phyloP scores from a whole-genome alignment of 352 stramenopile species.

The Phytophthora vignae region DNA sequence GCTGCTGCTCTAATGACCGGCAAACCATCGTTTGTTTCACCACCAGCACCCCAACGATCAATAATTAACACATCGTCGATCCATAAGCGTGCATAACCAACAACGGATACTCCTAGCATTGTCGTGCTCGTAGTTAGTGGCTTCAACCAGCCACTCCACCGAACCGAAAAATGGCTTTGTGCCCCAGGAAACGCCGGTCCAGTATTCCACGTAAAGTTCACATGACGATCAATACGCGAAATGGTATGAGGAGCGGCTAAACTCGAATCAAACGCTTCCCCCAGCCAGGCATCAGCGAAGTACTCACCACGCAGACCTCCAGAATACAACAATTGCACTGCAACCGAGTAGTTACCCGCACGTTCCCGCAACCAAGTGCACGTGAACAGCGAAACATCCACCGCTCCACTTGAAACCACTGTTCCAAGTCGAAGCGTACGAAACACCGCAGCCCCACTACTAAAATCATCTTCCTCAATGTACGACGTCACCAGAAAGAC shows the following conservation, averaged over 20 bases:
- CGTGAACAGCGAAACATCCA: conserved; percentile 28
- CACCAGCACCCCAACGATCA: conserved; percentile 62
- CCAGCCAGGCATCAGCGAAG: conserved; percentile 70
- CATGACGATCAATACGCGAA: conserved; percentile 62
- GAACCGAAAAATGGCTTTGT: conserved; percentile 64
- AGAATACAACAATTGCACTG: conserved; percentile 64
- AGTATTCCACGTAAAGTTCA: conserved; percentile 81
- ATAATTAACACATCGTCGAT: conserved; percentile 68
- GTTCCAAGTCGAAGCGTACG: conserved; percentile 23
- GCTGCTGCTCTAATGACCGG: conserved; percentile 24
- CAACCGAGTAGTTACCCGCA: conserved; percentile 58
- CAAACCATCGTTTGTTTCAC: conserved; percentile 28
- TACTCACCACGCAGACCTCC: conserved; percentile 74
- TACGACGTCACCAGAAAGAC: conserved; percentile 35
- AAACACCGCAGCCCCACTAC: conserved; percentile 19
- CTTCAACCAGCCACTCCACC: conserved; percentile 77
- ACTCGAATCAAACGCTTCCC: conserved; percentile 19
- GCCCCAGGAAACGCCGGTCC: conserved; percentile 56
- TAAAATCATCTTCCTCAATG: conserved; percentile 31
- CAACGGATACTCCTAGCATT: conserved; percentile 54
- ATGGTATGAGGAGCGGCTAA: conserved; percentile 17
- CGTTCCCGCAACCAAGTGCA: conserved; percentile 57
- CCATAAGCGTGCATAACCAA: conserved; percentile 73
- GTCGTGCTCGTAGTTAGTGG: conserved; percentile 45
- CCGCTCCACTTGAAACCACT: conserved; percentile 20